phyloP scores from a whole-genome alignment of 768 basidiomycete species.

The Boletus bicolor region DNA sequence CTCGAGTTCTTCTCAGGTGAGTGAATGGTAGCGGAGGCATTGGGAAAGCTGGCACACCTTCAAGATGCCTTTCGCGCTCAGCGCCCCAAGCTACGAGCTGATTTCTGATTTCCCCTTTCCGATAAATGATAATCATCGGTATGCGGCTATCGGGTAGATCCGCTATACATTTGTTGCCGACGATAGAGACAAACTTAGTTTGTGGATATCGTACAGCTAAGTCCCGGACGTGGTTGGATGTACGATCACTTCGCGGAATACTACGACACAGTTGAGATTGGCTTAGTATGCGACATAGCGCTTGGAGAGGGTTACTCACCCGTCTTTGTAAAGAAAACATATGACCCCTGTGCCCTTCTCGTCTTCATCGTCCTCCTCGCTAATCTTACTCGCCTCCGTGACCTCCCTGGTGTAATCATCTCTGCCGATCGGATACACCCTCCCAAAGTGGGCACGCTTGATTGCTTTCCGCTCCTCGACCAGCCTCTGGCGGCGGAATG shows the following conservation, averaged over 20 bases:
- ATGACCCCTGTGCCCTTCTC: slow-evolving; percentile 87
- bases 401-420: slow-evolving; percentile 95
- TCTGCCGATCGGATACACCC: slow-evolving; percentile 82
- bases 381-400: slow-evolving; percentile 81
- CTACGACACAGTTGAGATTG: slow-evolving; percentile 38
- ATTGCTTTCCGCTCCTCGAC: slow-evolving; percentile 57
- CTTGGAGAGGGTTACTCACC: slow-evolving; percentile 48
- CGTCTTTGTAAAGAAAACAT: slow-evolving; percentile 93
- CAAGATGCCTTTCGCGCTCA: slow-evolving; percentile 67
- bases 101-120: slow-evolving; percentile 84
- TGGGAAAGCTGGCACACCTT: slow-evolving; percentile 52
- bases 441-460: slow-evolving; percentile 71
- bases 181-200: slow-evolving; percentile 94
- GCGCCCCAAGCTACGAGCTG: slow-evolving; percentile 85
- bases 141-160: slow-evolving; percentile 88
- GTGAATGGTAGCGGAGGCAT: not conserved
- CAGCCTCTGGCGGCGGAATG: slow-evolving; percentile 61
- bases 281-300: not conserved
- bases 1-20: slow-evolving; percentile 56
- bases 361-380: slow-evolving; percentile 61
- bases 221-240: slow-evolving; percentile 62
- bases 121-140: slow-evolving; percentile 91
- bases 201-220: slow-evolving; percentile 84
- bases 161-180: slow-evolving; percentile 94
- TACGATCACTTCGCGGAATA: slow-evolving; percentile 74